phyloP scores from a whole-genome alignment of 768 basidiomycete genomes.

The button mushroom (Agaricus bisporus) region DNA sequence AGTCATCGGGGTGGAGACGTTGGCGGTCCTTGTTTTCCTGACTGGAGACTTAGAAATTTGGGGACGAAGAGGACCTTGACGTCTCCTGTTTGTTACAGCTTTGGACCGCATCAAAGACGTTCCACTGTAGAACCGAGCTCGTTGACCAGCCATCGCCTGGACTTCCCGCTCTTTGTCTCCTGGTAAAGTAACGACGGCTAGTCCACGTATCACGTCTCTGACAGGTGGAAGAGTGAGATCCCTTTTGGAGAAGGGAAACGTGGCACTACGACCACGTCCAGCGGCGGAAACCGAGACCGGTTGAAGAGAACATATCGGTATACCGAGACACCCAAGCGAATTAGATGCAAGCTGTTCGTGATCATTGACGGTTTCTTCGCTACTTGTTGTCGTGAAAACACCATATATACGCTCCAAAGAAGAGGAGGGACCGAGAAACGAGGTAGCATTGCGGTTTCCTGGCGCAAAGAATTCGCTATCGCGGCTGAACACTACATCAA shows the following conservation, averaged over 20 bases:
- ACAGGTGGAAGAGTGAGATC: neutral
- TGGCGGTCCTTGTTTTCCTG: neutral
- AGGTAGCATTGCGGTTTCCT: neutral
- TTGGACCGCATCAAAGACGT: neutral
- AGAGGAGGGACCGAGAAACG: neutral
- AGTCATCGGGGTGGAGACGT: neutral
- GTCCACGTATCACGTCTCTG: neutral
- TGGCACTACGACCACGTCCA: conserved; percentile 2
- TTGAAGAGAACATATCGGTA: neutral
- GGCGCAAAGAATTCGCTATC: no score
- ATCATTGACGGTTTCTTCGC: neutral
- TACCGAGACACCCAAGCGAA: neutral
- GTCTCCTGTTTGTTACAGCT: neutral
- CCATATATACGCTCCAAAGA: neutral
- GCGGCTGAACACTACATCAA: neutral
- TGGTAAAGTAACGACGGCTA: neutral
- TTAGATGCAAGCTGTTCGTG: neutral
- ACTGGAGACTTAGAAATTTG: neutral
- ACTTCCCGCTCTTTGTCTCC: conserved; percentile 1
- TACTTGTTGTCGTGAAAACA: neutral
- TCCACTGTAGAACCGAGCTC: neutral
- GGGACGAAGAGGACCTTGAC: neutral
- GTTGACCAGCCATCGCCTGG: neutral
- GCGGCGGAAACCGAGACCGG: neutral
- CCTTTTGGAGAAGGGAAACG: neutral